phyloP scores from a whole-genome alignment of 169 alveolate species.

The Babesia sp. region DNA sequence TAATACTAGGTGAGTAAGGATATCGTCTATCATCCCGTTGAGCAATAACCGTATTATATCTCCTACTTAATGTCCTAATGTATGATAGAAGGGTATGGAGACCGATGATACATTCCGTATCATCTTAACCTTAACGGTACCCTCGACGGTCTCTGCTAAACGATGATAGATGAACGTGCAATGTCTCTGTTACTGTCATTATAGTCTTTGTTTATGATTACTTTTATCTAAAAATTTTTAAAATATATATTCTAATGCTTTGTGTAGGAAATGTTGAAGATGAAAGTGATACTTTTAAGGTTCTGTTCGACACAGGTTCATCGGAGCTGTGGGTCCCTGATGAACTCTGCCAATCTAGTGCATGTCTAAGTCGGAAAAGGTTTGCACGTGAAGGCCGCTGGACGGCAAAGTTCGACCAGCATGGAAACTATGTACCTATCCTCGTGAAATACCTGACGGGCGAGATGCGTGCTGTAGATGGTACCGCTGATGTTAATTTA shows the following conservation, averaged over 20 bases:
- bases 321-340: slow-evolving; percentile 78
- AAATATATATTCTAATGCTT: too few species aligned
- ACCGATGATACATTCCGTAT: too few species aligned
- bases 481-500: slow-evolving; percentile 47
- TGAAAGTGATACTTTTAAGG: slow-evolving; percentile 64
- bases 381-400: slow-evolving; percentile 15
- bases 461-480: slow-evolving; percentile 57
- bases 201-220: too few species aligned
- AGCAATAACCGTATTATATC: too few species aligned
- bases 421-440: slow-evolving; percentile 55
- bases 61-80: too few species aligned
- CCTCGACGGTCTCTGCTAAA: too few species aligned
- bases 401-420: slow-evolving; percentile 43
- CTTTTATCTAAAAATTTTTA: too few species aligned
- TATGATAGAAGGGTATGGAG: too few species aligned
- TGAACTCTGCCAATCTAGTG: slow-evolving; percentile 56
- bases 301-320: slow-evolving; percentile 80
- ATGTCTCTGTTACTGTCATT: too few species aligned
- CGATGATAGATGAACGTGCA: too few species aligned
- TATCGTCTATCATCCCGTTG: too few species aligned
- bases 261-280: slow-evolving; percentile 37
- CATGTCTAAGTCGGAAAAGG: slow-evolving; percentile 52
- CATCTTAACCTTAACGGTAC: too few species aligned
- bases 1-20: slow-evolving; percentile 47
- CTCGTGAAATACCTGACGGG: slow-evolving; percentile 59